Percentiles rank a stretch among this genome's conserved stretches.
These are phyloP conservation scores for Rhododendron kiyosumense DNA, from an alignment of 148 eudicot species.

Conservation along the genomic window DNA sequence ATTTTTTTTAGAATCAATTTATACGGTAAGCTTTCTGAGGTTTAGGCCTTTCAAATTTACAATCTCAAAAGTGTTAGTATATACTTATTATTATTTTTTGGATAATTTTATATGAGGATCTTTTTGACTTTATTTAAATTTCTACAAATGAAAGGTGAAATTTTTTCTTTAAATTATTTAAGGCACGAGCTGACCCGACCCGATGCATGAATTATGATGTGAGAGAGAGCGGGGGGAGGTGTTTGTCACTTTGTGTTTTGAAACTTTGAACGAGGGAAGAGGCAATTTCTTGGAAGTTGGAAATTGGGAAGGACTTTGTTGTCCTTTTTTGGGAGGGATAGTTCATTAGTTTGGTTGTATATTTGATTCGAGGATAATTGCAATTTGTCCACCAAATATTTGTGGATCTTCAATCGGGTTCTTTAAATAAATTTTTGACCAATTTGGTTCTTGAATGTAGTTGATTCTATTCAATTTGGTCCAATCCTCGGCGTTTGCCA, in stretches of 20 bases:
- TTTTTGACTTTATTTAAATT: too few relatives aligned
- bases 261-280: neutral
- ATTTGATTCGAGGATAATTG: neutral
- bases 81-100: too few relatives aligned
- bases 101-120: too few relatives aligned
- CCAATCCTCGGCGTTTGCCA: neutral
- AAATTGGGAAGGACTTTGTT: neutral
- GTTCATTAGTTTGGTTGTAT: neutral
- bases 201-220: too few relatives aligned
- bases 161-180: too few relatives aligned
- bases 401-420: neutral
- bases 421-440: neutral
- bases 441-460: neutral
- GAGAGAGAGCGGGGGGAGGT: neutral
- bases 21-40: too few relatives aligned
- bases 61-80: too few relatives aligned
- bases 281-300: slow-evolving; percentile 3
- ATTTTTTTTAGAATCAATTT: too few relatives aligned
- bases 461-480: neutral
- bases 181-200: too few relatives aligned
- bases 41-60: too few relatives aligned
- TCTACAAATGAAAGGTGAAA: fast-evolving
- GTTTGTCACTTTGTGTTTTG: neutral
- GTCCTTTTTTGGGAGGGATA: neutral
- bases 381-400: neutral